Evolutionary conservation across 2,329 filamentous ascomycete genomes (phyloP), one percentile per base, ranked within the genome.

Genomic region (Penicillium hesseltinei): DNA sequence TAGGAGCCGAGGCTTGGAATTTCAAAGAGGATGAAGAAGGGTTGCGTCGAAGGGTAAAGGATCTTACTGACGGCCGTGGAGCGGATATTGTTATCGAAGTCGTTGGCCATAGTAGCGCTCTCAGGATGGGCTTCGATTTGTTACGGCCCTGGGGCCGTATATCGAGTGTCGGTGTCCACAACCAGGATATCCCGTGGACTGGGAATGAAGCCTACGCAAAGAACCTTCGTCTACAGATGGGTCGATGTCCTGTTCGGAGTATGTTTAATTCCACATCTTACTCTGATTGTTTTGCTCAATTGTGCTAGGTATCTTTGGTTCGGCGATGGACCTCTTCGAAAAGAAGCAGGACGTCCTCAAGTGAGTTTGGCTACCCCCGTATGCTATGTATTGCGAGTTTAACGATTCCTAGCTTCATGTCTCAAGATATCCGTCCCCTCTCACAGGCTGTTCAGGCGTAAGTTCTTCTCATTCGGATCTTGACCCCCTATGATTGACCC

Each of bases 71-170:
- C 13, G 91, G 90, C 1, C 81, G 92, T 27, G 92, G 92, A 1
- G 91, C 91, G 8, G 92, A 96, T 73, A 84, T 91, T 8, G 86
- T 92, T 1, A 86, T 96, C 55, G 89, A 92, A 70, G 87, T 90
- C 6, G 89, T 91, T 13, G 89, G 89, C 0, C 77, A 87, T 54
- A 85, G 84, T 48, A 81, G 84, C 23, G 88, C 88, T 0, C 73
- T 91, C 64, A 82, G 81, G 62, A 89, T 86, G 53, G 88, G 84
- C 0, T 91, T 87, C 70, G 87, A 91, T 36, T 71, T 91, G n/a
- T 70, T 91, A 48, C 80, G 89, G 51, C 87, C 88, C 0, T 91
- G 87, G 78, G 88, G 88, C 0, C 81, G 81, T 23, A 88, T 91
- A 56, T 87, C 84, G 56, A 89, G 86, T 66, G 88, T 91, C 52